phyloP scores from a whole-genome alignment of 129 eudicot species.

The Chrysanthemum makinoi region DNA sequence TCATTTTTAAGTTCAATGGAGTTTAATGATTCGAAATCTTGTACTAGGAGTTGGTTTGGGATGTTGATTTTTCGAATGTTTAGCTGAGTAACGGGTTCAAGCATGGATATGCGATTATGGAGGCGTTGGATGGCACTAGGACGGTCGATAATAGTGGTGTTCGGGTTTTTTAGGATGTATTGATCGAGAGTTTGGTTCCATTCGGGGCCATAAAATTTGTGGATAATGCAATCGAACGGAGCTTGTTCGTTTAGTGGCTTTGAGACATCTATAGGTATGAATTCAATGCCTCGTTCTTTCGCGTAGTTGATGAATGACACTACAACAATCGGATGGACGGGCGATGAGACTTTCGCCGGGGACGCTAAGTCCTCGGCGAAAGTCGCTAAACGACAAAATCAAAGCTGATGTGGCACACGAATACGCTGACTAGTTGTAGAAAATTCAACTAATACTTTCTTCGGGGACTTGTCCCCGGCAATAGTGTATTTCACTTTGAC shows the following conservation, averaged over 20 bases:
- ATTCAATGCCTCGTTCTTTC: constrained; percentile 36
- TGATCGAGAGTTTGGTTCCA: constrained; percentile 45
- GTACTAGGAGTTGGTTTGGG: constrained; percentile 25
- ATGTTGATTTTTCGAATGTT: constrained; percentile 12
- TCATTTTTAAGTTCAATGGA: background rate
- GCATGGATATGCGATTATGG: constrained; percentile 75
- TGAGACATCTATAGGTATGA: constrained; percentile 39
- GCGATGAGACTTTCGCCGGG: no score
- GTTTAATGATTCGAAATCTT: background rate
- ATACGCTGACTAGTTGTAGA: no score
- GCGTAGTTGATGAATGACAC: constrained; percentile 43
- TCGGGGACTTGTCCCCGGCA: no score
- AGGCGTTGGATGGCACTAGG: constrained; percentile 49
- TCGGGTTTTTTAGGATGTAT: constrained; percentile 32
- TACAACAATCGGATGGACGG: no score
- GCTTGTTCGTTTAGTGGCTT: constrained; percentile 50
- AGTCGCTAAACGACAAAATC: no score
- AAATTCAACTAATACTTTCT: no score
- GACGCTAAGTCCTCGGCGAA: no score
- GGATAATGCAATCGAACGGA: constrained; percentile 63
- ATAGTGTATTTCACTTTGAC: no score
- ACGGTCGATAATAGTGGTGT: constrained; percentile 47
- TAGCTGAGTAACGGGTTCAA: constrained; percentile 45
- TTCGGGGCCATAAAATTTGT: constrained; percentile 46
- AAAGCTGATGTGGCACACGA: no score